A percentile compares a stretch with the other conserved stretches of the same genome.
Evolutionary conservation across 2,329 filamentous ascomycete species (phyloP).

Genomic region (Talaromyces sp.): DNA sequence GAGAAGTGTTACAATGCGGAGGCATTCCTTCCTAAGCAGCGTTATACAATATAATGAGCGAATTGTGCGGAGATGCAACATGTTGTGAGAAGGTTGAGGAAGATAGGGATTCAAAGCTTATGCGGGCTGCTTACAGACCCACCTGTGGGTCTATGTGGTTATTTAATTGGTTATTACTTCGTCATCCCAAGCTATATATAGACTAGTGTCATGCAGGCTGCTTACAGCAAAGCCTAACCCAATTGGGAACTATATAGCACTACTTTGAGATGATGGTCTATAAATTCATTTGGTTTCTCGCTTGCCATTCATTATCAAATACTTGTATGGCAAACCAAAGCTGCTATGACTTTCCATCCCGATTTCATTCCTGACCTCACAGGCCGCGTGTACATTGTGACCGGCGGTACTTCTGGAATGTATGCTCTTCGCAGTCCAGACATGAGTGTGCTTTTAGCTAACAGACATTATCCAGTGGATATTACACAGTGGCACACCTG

Average conservation of each 20-base stretch:
- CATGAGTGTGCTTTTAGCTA: not conserved
- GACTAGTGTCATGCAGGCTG: not conserved
- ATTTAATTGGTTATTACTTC: not conserved
- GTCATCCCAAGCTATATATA: not conserved
- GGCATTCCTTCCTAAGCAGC: not conserved
- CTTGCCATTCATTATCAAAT: not conserved
- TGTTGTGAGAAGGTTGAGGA: not conserved
- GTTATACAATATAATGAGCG: not conserved
- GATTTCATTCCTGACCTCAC: not conserved
- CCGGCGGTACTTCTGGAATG: conserved; percentile 44
- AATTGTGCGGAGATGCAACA: not conserved
- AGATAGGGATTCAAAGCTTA: not conserved
- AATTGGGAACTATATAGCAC: too few species aligned
- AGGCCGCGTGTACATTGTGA: conserved; percentile 42
- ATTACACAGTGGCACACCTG: not conserved
- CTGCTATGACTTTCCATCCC: not conserved
- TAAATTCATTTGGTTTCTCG: not conserved
- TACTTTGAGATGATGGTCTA: too few species aligned
- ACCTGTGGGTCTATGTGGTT: not conserved
- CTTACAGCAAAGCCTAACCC: not conserved
- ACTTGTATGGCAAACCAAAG: not conserved
- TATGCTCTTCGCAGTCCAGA: conserved; percentile 20
- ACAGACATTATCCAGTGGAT: not conserved
- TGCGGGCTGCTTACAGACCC: not conserved
- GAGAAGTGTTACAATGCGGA: not conserved